Evolutionary conservation across 2,329 filamentous ascomycete species (phyloP), one percentile per base, ranked within the genome.

Genomic region (Nakataea oryzae): DNA sequence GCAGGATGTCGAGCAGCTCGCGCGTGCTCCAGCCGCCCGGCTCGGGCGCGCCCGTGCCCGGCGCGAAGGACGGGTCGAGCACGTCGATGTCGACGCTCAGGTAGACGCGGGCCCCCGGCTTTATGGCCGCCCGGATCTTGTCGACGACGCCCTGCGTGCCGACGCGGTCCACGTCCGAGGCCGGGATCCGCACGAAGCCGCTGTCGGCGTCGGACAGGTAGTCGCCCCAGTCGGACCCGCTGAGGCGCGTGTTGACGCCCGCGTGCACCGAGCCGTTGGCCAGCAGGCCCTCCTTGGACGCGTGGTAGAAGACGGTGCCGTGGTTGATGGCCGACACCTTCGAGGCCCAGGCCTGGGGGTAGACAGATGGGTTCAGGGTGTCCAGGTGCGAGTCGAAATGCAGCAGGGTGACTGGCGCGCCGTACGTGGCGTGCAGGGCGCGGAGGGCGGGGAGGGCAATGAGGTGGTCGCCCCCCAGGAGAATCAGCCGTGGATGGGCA

Each of bases 11-110:
- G 65, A 96, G 93, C 67, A 96, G 78, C 77, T 96, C 92, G 59
- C 92, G 79, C 21, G 89, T 95, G 4, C 90, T 95, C 92, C 91
- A 96, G 34, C 92, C 92, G 61, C 92, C 91, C 0, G 91, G 88
- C 76, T 96, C 92, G 0, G 92, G 92, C 0, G 92, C 96, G 0
- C 92, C 92, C 0, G 91, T 96, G 2, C 67, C 68, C 0, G 67
- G 69, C 11, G 70, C 71, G 32, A 73, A 73, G 2, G 70, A 70
- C 26, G 70, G 70, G 61, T 73, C 71, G 8, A 73, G 68, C 26
- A 73, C 71, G 63, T 73, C 71, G 56, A 73, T 76, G 61, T 72
- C 70, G 34, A 70, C 65, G 11, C 62, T 65, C 26, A 70, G 59
- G 27, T 70, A 70, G n/a, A 96, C 90, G 0, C 90, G 90, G 65